Conservation (phyloP, 148 eudicot genomes). For the Diospyros kaki region DNA sequence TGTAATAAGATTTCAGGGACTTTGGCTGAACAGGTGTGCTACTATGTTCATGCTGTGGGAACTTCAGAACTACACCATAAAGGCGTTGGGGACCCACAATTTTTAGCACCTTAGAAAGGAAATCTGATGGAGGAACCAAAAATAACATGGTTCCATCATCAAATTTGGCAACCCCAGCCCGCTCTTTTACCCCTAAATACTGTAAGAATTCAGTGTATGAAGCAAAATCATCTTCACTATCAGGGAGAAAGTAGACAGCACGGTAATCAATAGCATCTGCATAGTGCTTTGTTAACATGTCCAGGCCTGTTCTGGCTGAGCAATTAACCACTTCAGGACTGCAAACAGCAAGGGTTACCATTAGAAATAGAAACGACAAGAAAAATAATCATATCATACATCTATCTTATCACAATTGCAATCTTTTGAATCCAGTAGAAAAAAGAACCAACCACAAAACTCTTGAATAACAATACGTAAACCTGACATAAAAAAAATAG, state of each 20-base stretch:
- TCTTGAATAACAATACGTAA: background rate
- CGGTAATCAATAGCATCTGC: conserved; percentile 71
- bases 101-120: conserved; percentile 62
- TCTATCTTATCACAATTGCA: background rate
- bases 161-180: conserved; percentile 93
- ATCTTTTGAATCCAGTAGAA: background rate
- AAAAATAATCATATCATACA: background rate
- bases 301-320: conserved; percentile 90
- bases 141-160: conserved; percentile 92
- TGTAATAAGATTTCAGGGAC: conserved; percentile 32
- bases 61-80: conserved; percentile 87
- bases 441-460: background rate
- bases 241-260: conserved; percentile 82
- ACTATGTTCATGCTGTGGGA: conserved; percentile 46
- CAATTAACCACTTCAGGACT: conserved; percentile 86
- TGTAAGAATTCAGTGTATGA: conserved; percentile 84
- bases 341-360: conserved; percentile 18
- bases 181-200: conserved; percentile 66
- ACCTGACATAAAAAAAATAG: background rate
- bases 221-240: conserved; percentile 89
- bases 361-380: conserved; percentile 1
- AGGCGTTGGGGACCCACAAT: conserved; percentile 75
- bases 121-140: conserved; percentile 95
- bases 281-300: conserved; percentile 77
- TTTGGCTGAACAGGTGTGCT: conserved; percentile 36